phyloP scores from a whole-genome alignment of 345 rosid genomes.

The Brassica cretica region DNA sequence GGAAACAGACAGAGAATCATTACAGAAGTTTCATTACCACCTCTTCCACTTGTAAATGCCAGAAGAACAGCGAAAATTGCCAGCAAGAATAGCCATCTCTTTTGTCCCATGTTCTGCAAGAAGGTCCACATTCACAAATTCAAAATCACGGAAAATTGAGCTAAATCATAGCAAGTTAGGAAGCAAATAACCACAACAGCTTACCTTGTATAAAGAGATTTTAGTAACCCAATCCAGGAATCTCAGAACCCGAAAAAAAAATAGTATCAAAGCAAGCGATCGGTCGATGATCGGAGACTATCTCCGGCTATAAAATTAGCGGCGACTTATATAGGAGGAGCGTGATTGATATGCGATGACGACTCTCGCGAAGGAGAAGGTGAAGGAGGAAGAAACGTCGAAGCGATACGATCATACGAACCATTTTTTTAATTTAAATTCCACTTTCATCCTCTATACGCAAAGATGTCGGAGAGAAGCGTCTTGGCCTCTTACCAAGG shows the following conservation, averaged over 20 bases:
- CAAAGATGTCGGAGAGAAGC: neutral
- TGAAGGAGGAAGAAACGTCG: slow-evolving; percentile 18
- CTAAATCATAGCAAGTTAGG: slow-evolving; percentile 1
- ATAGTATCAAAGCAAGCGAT: neutral
- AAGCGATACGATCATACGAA: slow-evolving; percentile 21
- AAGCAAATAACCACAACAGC: neutral
- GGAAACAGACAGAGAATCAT: slow-evolving; percentile 1
- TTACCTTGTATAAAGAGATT: neutral
- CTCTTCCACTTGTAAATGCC: slow-evolving; percentile 48
- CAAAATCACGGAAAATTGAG: slow-evolving; percentile 5
- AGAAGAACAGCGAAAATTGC: slow-evolving; percentile 39
- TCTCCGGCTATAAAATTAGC: neutral
- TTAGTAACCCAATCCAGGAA: slow-evolving; percentile 6
- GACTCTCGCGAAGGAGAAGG: slow-evolving; percentile 17
- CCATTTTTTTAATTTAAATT: neutral
- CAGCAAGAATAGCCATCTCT: slow-evolving; percentile 38
- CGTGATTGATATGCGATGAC: slow-evolving; percentile 18
- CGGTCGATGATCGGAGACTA: slow-evolving; percentile 13
- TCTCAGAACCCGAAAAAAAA: neutral
- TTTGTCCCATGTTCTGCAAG: slow-evolving; percentile 52
- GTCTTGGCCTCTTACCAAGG: slow-evolving; percentile 11
- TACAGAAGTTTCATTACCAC: slow-evolving; percentile 30
- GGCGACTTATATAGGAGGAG: neutral
- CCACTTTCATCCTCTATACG: slow-evolving; percentile 25
- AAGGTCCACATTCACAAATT: neutral